These are phyloP conservation scores for Exophiala xenobiotica DNA, from an alignment of 2,329 filamentous ascomycete genomes.

Conservation along the genomic window DNA sequence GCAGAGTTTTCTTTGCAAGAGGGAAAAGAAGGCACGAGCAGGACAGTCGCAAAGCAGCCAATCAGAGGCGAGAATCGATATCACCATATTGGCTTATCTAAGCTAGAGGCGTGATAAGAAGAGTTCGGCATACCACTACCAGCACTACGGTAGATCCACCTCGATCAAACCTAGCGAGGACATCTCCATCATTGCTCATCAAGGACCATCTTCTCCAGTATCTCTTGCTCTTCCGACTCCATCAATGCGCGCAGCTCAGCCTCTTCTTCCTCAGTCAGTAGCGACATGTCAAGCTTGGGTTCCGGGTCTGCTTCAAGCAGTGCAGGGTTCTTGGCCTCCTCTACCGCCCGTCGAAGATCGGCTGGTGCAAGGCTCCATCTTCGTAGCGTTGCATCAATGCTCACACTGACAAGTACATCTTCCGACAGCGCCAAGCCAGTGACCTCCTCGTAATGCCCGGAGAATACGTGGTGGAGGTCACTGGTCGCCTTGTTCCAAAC, in stretches of 20 bases:
- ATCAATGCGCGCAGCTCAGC: conserved; percentile 88
- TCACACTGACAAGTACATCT: conserved; percentile 68
- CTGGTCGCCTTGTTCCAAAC: conserved; percentile 78
- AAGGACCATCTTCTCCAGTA: conserved; percentile 27
- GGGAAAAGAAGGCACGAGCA: conserved; percentile 5
- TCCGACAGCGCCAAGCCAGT: conserved; percentile 69
- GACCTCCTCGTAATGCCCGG: conserved; percentile 90
- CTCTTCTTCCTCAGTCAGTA: conserved; percentile 85
- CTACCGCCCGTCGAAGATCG: conserved; percentile 58
- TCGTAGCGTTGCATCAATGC: conserved; percentile 86
- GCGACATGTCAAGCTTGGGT: conserved; percentile 44
- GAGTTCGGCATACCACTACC: not conserved
- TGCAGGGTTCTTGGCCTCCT: conserved; percentile 47
- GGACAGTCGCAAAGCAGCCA: conserved; percentile 12
- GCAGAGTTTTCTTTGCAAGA: conserved; percentile 10
- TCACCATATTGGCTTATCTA: conserved; percentile 21
- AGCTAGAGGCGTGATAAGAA: conserved; percentile 13
- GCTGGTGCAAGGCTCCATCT: conserved; percentile 71
- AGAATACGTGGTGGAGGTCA: conserved; percentile 69
- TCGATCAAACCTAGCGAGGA: not conserved
- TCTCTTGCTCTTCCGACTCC: conserved; percentile 63
- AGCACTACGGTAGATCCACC: not conserved
- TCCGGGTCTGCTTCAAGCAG: conserved; percentile 49
- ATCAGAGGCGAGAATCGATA: conserved; percentile 13
- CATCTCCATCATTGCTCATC: conserved; percentile 23